These are phyloP conservation scores for Penstemon barbatus DNA, from an alignment of 257 asterid species.

Conservation along the genomic window DNA sequence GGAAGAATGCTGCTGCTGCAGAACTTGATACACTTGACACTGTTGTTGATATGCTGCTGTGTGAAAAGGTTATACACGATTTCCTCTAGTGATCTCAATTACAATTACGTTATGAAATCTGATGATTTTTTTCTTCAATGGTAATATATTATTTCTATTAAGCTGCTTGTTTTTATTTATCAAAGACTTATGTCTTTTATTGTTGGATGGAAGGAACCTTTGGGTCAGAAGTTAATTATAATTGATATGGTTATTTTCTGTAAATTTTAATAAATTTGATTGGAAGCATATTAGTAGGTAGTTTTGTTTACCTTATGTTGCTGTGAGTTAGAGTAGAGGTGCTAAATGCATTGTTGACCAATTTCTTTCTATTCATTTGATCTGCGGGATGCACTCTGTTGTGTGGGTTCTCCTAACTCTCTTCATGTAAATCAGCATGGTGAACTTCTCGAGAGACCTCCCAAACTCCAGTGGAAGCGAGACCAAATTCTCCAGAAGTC, in stretches of 20 bases:
- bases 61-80: slow-evolving; percentile 62
- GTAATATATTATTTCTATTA: not conserved
- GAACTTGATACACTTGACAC: slow-evolving; percentile 64
- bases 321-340: slow-evolving; percentile 17
- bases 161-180: not conserved
- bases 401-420: slow-evolving; percentile 18
- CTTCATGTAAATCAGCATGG: slow-evolving; percentile 61
- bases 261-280: not conserved
- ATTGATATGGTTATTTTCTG: not conserved
- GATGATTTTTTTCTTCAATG: not conserved
- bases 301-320: not conserved
- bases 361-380: slow-evolving; percentile 13
- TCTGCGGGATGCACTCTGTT: slow-evolving; percentile 20
- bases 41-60: slow-evolving; percentile 62
- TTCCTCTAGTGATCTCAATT: slow-evolving; percentile 9
- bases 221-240: slow-evolving; percentile 7
- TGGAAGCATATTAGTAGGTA: slow-evolving; percentile 13
- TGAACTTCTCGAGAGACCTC: slow-evolving; percentile 87
- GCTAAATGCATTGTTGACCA: slow-evolving; percentile 17
- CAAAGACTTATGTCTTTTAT: slow-evolving; percentile 14
- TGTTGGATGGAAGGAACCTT: slow-evolving; percentile 15
- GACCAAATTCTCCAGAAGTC: slow-evolving; percentile 75
- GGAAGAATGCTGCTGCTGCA: slow-evolving; percentile 57
- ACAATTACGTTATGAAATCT: not conserved
- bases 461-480: slow-evolving; percentile 80